Base-by-base conservation (phyloP, 148 eudicot species). In the Rhododendron henanense region DNA sequence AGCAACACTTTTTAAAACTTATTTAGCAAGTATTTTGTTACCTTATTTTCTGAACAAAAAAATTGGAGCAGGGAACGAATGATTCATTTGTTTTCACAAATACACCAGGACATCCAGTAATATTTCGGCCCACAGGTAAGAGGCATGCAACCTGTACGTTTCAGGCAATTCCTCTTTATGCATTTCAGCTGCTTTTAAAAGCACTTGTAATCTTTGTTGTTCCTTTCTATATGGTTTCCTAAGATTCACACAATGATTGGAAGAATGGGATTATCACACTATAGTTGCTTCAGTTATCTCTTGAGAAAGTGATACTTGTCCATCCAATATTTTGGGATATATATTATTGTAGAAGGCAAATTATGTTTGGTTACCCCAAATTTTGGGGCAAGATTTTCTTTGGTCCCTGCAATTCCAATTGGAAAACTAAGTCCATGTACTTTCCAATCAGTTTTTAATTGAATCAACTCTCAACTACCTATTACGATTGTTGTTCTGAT, bases 41-140 rank as follows among this genome's bases (percentile, higher is more conserved):
- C 85, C 19, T 4, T 31, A 0, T 80, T 85, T 50, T 92, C 84
- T 78, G 78, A 80, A 69, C 85, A 33, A 84, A 28, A 35, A 18
- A 83, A 37, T 78, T 79, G 84, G 79, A 59, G 51, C 96, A 96
- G 99, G 99, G 98, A 57, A 87, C 97, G 16, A 94, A 90, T 78
- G 87, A 89, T 89, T 90, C 99, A 61, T 96, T 96, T 87, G 94
- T 96, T 82, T 96, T 96, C 89, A 89, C 97, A 37, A 93, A 92
- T 90, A 79, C 83, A 82, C 75, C 94, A 87, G 99, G 99, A 55
- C 88, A 87, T 73, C 91, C 96, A 45, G 86, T 83, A 82, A 87
- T 95, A 87, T 95, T 89, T 89, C 93, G 89, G 21, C 93, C 98
- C 67, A 96, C 99, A 91, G 99, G 99, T 96, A 90, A 85, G 44